Evolutionary conservation across 2,329 filamentous ascomycete species (phyloP), one percentile per base, ranked within the genome.

Genomic region (Lasiodiplodia sp.): DNA sequence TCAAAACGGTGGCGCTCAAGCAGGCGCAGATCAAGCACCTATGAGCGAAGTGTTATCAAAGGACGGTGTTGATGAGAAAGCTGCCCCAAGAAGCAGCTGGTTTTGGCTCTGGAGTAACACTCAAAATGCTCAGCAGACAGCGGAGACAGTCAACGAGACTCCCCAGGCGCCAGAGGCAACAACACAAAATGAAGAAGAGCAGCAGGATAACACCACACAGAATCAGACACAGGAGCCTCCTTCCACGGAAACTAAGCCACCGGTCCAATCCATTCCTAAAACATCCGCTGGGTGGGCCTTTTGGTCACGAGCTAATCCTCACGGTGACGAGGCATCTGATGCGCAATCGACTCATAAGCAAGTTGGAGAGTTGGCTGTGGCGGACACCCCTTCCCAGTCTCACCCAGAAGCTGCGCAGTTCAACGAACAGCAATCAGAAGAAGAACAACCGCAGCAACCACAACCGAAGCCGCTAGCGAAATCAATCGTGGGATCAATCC

Each of bases 261-360:
- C 8, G 3, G 72, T 2, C 78, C 81, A 38, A 75, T 79, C 38
- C 70, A 78, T 1, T 6, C 81, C 86, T 71, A 74, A 78, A 74
- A 85, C 72, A 73, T 81, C 71, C 77, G 91, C 91, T 0, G 92
- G 90, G 0, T 95, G 92, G 92, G 92, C 90, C 0, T 94, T 95
- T 72, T 95, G 92, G 92, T 93, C 90, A 16, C 87, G 85, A 56
- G 88, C 90, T 3, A 79, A 79, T 68, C 71, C 81, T 75, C 44
- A 86, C 84, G 73, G 75, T 77, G 71, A 88, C 83, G 28, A 82
- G 86, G 73, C 63, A 83, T 87, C 70, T 82, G 87, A 40, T 82
- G 89, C 77, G 77, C 85, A 58, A 86, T 88, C 53, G 82, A 91
- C 79, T 78, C 85, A 72, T 82, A 88, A 86, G 68, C 82, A 86